A percentile compares a stretch with the other conserved stretches of the same genome.
phyloP scores from a whole-genome alignment of 306 rosid species.

The Vachellia pachyceras region DNA sequence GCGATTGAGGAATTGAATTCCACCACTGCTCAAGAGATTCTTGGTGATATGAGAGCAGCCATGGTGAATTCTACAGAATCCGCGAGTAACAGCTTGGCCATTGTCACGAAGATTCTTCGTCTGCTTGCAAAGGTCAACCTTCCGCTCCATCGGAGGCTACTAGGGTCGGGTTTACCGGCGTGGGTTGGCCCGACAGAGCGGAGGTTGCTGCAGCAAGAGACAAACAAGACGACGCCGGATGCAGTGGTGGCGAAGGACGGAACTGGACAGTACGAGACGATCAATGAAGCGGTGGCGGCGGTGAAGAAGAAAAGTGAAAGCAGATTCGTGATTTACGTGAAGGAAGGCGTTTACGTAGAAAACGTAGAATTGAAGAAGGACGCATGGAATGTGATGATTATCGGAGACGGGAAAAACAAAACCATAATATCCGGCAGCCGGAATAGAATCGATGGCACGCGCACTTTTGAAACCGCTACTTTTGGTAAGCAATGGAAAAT shows the following conservation, averaged over 20 bases:
- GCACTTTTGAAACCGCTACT: constrained; percentile 80
- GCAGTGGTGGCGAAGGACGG: constrained; percentile 83
- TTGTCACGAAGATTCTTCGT: constrained; percentile 60
- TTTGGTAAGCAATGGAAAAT: constrained; percentile 60
- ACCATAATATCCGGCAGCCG: constrained; percentile 65
- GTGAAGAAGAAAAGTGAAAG: constrained; percentile 67
- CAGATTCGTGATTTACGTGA: constrained; percentile 69
- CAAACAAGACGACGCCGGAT: constrained; percentile 25
- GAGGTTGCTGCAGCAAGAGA: constrained; percentile 52
- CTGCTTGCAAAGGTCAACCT: constrained; percentile 47
- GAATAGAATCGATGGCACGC: constrained; percentile 74
- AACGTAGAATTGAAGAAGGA: constrained; percentile 72
- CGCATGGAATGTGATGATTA: constrained; percentile 90
- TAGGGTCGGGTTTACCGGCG: constrained; percentile 57
- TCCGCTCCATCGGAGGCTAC: constrained; percentile 65
- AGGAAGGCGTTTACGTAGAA: constrained; percentile 76
- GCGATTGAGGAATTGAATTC: constrained; percentile 66
- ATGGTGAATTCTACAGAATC: constrained; percentile 77
- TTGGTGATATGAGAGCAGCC: constrained; percentile 26
- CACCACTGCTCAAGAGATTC: constrained; percentile 30
- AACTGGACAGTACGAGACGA: constrained; percentile 52
- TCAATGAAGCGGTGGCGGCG: constrained; percentile 55
- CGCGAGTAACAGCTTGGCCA: constrained; percentile 83
- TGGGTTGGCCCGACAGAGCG: constrained; percentile 78
- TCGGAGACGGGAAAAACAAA: constrained; percentile 74